These are phyloP conservation scores for Arabidopsis lyrata DNA, from an alignment of 441 rosid species.

Conservation along the genomic window DNA sequence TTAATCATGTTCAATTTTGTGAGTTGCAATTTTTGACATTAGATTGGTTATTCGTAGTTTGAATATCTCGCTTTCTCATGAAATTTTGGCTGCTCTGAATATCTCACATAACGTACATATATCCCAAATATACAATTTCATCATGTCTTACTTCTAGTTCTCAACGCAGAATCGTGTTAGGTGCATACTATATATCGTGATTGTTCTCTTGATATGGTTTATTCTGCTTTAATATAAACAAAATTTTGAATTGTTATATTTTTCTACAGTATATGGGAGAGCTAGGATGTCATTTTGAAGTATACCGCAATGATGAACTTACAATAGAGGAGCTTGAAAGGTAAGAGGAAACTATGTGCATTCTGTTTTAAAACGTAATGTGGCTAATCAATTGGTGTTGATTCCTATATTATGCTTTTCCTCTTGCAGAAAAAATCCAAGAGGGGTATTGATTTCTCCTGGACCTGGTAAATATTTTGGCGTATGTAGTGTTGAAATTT, in stretches of 20 bases:
- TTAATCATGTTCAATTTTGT: neutral
- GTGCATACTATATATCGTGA: neutral
- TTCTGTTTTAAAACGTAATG: slow-evolving; percentile 9
- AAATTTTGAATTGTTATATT: neutral
- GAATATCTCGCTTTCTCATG: neutral
- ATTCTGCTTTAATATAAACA: neutral
- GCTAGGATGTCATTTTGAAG: slow-evolving; percentile 84
- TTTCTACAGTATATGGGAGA: slow-evolving; percentile 84
- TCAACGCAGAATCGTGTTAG: neutral
- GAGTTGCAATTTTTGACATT: neutral
- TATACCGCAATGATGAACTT: slow-evolving; percentile 89
- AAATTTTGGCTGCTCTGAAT: slow-evolving; percentile 19
- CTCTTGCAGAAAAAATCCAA: slow-evolving; percentile 79
- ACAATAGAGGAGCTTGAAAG: slow-evolving; percentile 83
- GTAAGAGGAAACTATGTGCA: slow-evolving; percentile 43
- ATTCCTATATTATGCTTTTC: slow-evolving; percentile 5
- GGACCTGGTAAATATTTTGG: slow-evolving; percentile 73
- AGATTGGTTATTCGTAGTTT: slow-evolving; percentile 22
- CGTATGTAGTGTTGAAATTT: no score
- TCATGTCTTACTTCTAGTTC: slow-evolving; percentile 3
- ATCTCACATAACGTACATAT: neutral
- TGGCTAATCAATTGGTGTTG: slow-evolving; percentile 7
- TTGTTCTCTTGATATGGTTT: slow-evolving; percentile 13
- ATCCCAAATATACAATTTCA: neutral
- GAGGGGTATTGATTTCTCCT: slow-evolving; percentile 93